phyloP scores from a whole-genome alignment of 2,329 filamentous ascomycete species.

The Byssochlamys sp. region DNA sequence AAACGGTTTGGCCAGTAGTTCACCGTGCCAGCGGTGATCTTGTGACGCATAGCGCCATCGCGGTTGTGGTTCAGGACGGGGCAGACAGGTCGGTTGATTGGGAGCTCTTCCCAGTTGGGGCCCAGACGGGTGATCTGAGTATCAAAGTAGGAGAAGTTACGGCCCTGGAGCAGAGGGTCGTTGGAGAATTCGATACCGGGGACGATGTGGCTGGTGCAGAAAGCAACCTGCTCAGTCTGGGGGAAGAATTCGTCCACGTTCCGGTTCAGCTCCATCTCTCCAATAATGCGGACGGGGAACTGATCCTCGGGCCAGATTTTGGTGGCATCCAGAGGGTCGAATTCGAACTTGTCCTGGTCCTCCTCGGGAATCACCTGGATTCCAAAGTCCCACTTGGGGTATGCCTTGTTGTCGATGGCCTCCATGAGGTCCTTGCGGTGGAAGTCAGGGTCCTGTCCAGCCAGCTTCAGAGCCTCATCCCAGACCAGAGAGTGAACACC shows the following conservation, averaged over 20 bases:
- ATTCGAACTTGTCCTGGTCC: slow-evolving; percentile 67
- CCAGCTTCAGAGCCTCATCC: slow-evolving; percentile 67
- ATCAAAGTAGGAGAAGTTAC: slow-evolving; percentile 53
- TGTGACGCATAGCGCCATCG: slow-evolving; percentile 63
- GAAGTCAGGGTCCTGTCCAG: slow-evolving; percentile 68
- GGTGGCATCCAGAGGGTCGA: slow-evolving; percentile 75
- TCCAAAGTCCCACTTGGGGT: slow-evolving; percentile 70
- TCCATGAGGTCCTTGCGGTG: slow-evolving; percentile 68
- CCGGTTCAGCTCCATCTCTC: slow-evolving; percentile 67
- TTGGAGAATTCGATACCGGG: slow-evolving; percentile 69
- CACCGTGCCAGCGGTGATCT: slow-evolving; percentile 60
- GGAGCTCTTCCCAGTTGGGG: slow-evolving; percentile 61
- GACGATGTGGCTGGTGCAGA: slow-evolving; percentile 70
- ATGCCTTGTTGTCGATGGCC: slow-evolving; percentile 62
- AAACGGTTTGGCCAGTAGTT: slow-evolving; percentile 76
- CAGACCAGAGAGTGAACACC: slow-evolving; percentile 66
- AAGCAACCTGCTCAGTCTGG: slow-evolving; percentile 73
- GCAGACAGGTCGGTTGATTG: slow-evolving; percentile 60
- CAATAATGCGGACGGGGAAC: slow-evolving; percentile 66
- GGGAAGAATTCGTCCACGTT: slow-evolving; percentile 76
- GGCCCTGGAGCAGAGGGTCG: slow-evolving; percentile 63
- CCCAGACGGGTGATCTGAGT: slow-evolving; percentile 53
- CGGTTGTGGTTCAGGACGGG: slow-evolving; percentile 65
- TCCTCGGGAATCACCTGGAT: slow-evolving; percentile 68
- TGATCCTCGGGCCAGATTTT: slow-evolving; percentile 77